Percentiles rank a stretch among this genome's conserved stretches.
These are phyloP conservation scores for Coemansia umbellata DNA, from an alignment of 192 early-diverging fungal genomes.

Conservation along the genomic window DNA sequence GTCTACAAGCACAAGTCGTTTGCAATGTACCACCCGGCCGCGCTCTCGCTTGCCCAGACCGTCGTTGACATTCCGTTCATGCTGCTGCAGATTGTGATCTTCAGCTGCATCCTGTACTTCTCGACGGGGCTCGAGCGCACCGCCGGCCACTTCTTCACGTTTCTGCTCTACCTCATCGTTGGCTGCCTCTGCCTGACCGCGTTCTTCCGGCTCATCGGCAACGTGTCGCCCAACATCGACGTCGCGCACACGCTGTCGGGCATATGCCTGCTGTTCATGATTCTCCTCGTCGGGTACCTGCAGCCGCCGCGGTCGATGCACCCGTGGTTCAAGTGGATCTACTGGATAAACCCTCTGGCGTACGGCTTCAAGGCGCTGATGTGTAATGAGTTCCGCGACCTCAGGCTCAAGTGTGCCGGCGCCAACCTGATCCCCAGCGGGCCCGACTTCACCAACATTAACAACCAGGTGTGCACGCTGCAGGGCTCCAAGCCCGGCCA, in stretches of 20 bases:
- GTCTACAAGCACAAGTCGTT: conserved; percentile 76
- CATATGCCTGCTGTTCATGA: conserved; percentile 36
- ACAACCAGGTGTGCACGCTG: conserved; percentile 63
- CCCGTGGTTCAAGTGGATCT: conserved; percentile 62
- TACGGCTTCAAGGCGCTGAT: conserved; percentile 66
- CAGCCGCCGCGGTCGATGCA: conserved; percentile 61
- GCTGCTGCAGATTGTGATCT: conserved; percentile 53
- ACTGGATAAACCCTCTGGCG: conserved; percentile 65
- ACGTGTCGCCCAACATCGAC: conserved; percentile 42
- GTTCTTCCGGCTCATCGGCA: conserved; percentile 56
- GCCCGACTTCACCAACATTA: conserved; percentile 43
- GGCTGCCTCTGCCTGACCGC: conserved; percentile 59
- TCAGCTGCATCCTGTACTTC: conserved; percentile 62
- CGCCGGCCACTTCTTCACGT: conserved; percentile 64
- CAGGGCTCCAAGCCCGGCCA: conserved; percentile 56
- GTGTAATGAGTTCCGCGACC: conserved; percentile 65
- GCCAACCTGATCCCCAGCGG: conserved; percentile 52
- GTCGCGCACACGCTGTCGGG: conserved; percentile 48
- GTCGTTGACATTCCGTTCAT: conserved; percentile 57
- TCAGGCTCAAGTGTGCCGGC: conserved; percentile 24
- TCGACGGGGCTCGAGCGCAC: conserved; percentile 56
- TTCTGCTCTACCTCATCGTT: conserved; percentile 58
- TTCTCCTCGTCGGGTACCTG: conserved; percentile 53
- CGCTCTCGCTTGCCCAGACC: conserved; percentile 59
- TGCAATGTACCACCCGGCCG: conserved; percentile 66